Base-by-base conservation (phyloP, 192 early-diverging fungal species). In the Allomyces macrogynus region DNA sequence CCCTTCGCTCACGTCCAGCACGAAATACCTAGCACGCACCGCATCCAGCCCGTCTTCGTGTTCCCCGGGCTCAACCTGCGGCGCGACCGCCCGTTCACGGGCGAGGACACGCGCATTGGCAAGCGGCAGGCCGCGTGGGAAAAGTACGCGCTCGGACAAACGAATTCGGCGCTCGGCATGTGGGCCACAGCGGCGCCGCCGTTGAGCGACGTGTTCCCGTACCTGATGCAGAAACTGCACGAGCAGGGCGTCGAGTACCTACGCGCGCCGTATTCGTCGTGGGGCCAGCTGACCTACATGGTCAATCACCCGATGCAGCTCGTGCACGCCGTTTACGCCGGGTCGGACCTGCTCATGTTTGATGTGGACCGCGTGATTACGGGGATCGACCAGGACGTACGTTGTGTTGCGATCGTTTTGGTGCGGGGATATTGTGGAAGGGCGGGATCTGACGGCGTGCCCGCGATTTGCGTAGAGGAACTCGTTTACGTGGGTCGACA, bases 241-340 rank as follows among this genome's bases (percentile, higher is more conserved):
- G 77, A 78, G 61, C 72, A 85, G 62, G 77, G 79, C 9, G 75
- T 84, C 32, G 87, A 91, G 67, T 86, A 77, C 65, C 81, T 90
- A 65, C 82, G 87, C 25, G 88, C 88, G 23, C 88, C 88, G 43
- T 90, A 90, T 68, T 83, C 82, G 42, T 75, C 85, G 24, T 87
- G 86, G 78, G 86, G 79, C 62, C 88, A 90, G 81, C 76, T 90
- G 62, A 80, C 81, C 23, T 89, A 89, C 68, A 67, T 90, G 75
- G 76, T 84, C 64, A 68, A 71, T 43, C 85, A 87, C 73, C 83
- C 82, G 42, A 69, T 78, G 69, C 81, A 84, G 70, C 77, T 83
- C 61, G 76, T 89, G 43, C 83, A 87, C 67, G 83, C 86, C 0
- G 72, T 87, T 18, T 84, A 84, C 69, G 82, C 79, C 64, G 84